phyloP scores from a whole-genome alignment of 495 filamentous ascomycete genomes.

The Penicillium taxi region DNA sequence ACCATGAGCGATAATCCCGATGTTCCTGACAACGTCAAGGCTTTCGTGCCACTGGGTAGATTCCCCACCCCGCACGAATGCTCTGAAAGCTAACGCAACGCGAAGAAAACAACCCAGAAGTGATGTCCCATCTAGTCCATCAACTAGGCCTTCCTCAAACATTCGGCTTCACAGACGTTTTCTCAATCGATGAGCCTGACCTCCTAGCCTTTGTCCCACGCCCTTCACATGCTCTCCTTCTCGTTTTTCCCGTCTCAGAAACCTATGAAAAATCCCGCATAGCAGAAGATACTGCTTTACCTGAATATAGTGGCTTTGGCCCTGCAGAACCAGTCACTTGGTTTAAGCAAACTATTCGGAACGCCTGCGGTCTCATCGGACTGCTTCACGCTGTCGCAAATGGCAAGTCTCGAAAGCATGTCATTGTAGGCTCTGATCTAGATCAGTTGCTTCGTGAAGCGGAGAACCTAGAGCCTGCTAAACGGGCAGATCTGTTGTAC shows the following conservation, averaged over 20 bases:
- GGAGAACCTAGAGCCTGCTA: conserved; percentile 35
- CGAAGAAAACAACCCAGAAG: conserved; percentile 65
- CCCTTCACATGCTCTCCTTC: conserved; percentile 72
- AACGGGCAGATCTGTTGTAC: conserved; percentile 66
- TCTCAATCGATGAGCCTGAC: conserved; percentile 69
- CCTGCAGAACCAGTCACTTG: conserved; percentile 61
- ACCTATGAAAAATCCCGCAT: conserved; percentile 59
- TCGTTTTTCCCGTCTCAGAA: conserved; percentile 73
- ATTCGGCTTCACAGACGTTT: conserved; percentile 74
- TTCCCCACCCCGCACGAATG: background rate
- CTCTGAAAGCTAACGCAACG: conserved; percentile 13
- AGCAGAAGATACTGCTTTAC: conserved; percentile 51
- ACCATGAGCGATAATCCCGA: conserved; percentile 32
- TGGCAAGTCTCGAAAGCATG: conserved; percentile 40
- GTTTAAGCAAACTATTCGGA: conserved; percentile 86
- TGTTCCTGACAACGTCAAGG: conserved; percentile 34
- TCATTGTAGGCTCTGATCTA: conserved; percentile 40
- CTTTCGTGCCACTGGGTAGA: conserved; percentile 44
- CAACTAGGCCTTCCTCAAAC: conserved; percentile 61
- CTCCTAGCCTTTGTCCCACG: conserved; percentile 73
- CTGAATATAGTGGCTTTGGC: conserved; percentile 45
- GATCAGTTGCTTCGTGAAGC: conserved; percentile 40
- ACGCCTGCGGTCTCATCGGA: conserved; percentile 81
- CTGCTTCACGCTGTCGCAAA: conserved; percentile 69
- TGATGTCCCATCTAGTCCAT: conserved; percentile 69